phyloP scores from a whole-genome alignment of 805 yeast genomes.

The Teunomyces barrocoloradensis region DNA sequence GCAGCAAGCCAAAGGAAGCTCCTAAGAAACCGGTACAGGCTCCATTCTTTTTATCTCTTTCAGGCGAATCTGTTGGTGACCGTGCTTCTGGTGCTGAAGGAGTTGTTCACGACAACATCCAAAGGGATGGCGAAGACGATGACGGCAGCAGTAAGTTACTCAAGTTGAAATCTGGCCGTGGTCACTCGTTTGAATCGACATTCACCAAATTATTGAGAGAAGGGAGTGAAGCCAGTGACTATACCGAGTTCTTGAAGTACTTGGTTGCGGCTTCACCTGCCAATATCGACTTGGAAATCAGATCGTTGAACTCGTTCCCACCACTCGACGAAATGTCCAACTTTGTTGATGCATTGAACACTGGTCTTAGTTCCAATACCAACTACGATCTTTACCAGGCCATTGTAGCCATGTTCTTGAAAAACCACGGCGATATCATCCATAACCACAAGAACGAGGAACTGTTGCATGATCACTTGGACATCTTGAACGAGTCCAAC shows the following conservation, averaged over 20 bases:
- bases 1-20: slow-evolving; percentile 89
- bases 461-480: slow-evolving; percentile 45
- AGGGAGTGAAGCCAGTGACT: slow-evolving; percentile 42
- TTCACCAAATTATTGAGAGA: slow-evolving; percentile 67
- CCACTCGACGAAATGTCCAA: slow-evolving; percentile 65
- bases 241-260: slow-evolving; percentile 49
- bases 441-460: slow-evolving; percentile 32
- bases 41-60: slow-evolving; percentile 72
- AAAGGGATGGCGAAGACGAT: slow-evolving; percentile 9
- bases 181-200: slow-evolving; percentile 61
- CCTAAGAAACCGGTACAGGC: slow-evolving; percentile 80
- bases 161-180: slow-evolving; percentile 28
- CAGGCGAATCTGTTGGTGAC: slow-evolving; percentile 70
- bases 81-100: slow-evolving; percentile 54
- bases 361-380: slow-evolving; percentile 52
- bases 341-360: slow-evolving; percentile 66
- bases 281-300: slow-evolving; percentile 77
- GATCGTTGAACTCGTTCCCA: slow-evolving; percentile 65
- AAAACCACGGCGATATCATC: slow-evolving; percentile 81
- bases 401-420: slow-evolving; percentile 68
- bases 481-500: slow-evolving; percentile 48
- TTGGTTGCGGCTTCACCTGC: slow-evolving; percentile 70
- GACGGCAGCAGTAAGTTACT: slow-evolving; percentile 25
- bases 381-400: slow-evolving; percentile 83
- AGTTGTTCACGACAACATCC: slow-evolving; percentile 10